Evolutionary conservation across 805 yeast genomes (phyloP), one percentile per base, ranked within the genome.

Genomic region (Cyberlindnera saturnus): DNA sequence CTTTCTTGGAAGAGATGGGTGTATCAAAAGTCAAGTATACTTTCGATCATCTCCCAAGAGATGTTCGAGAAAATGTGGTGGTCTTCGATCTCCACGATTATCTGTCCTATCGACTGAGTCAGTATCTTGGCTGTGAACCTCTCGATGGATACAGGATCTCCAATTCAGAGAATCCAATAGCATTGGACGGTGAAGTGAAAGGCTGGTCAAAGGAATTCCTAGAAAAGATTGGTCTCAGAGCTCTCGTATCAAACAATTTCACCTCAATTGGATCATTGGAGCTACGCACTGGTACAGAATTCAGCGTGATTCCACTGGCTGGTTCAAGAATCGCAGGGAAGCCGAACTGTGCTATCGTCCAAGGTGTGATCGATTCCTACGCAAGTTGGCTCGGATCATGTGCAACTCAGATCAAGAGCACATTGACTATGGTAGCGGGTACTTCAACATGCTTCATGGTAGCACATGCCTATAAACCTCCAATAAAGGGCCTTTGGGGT

Each of bases 341-440:
- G 7, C 16, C 26, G 5, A 36, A 49, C 5, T 19, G 40, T 2
- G 48, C 55, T 1, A 58, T 67, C 4, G 62, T 64, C 8, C 70
- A 71, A 40, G 82, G 83, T 15, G 73, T 79, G 32, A 78, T 78
- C 32, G 84, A 79, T 52, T 75, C 83, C 43, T 79, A 79, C 52
- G 73, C 77, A 1, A 74, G 81, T 3, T 76, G 77, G 74, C 53
- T 75, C 13, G 62, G 74, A 0, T 61, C 70, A 1, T 58, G 65
- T 30, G 61, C 65, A 3, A 32, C 46, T 3, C 31, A 45, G 5
- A 41, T 56, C 1, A 46, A 48, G 7, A 41, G 50, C 6, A 52
- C 67, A 5, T 49, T 78, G 19, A 64, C 75, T 2, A 67, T 77
- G 72, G 73, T 77, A 6, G 86, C 82, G 1, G 84, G 84, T 0